Percentiles rank a stretch among this genome's conserved stretches.
Conservation (phyloP, 371 early-diverging fungal genomes). For the Mortierella sp. region DNA sequence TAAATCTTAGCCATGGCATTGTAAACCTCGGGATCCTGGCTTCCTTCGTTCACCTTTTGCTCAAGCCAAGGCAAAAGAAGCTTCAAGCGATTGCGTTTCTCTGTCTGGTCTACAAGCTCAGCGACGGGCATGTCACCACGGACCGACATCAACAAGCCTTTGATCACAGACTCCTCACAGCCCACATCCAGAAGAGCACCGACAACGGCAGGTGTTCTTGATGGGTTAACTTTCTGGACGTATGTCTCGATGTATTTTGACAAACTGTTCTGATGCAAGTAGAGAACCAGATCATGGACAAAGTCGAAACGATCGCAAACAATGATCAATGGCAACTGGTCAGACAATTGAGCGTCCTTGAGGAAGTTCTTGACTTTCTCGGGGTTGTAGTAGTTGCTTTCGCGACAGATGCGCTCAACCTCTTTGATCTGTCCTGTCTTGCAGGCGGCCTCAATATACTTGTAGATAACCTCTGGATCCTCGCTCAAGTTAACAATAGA, state of each 20-base stretch:
- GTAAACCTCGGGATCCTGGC: constrained; percentile 89
- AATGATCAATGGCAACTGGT: constrained; percentile 97
- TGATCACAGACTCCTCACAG: constrained; percentile 95
- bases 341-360: constrained; percentile 95
- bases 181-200: constrained; percentile 98
- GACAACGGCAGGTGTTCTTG: constrained; percentile 95
- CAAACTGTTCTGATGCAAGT: constrained; percentile 92
- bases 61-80: constrained; percentile 95
- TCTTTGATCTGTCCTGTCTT: constrained; percentile 96
- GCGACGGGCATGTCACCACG: constrained; percentile 86
- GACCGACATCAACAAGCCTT: constrained; percentile 86
- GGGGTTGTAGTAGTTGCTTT: constrained; percentile 95
- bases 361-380: constrained; percentile 98
- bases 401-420: constrained; percentile 97
- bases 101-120: constrained; percentile 91
- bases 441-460: constrained; percentile 97
- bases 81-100: constrained; percentile 97
- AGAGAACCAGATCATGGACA: constrained; percentile 97
- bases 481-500: constrained; percentile 95
- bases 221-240: constrained; percentile 96
- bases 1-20: constrained; percentile 99
- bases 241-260: constrained; percentile 98
- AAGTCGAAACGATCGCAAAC: constrained; percentile 97
- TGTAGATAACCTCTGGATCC: constrained; percentile 96
- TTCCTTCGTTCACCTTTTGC: constrained; percentile 86